Conservation (phyloP, 805 yeast species). For the Danielozyma ontarioensis region DNA sequence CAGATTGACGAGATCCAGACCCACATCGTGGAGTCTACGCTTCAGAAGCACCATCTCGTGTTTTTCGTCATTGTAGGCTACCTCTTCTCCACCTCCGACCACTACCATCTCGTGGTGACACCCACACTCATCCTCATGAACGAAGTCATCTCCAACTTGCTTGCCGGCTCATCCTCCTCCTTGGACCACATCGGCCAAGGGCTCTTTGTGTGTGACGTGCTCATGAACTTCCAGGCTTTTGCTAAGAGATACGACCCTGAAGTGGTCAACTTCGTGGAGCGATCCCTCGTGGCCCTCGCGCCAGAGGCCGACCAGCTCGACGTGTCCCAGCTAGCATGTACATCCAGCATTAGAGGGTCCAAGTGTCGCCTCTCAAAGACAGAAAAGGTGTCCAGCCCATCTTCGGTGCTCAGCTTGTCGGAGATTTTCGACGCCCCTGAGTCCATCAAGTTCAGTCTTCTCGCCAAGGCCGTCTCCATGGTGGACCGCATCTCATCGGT, state of each 20-base stretch:
- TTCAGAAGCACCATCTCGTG: conserved; percentile 46
- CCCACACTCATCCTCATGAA: conserved; percentile 73
- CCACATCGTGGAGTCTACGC: conserved; percentile 33
- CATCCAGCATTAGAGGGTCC: conserved; percentile 5
- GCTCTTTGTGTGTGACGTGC: conserved; percentile 57
- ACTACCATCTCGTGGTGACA: conserved; percentile 85
- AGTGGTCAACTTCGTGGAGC: conserved; percentile 52
- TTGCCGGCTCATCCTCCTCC: conserved; percentile 18
- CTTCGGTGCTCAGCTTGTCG: conserved; percentile 3
- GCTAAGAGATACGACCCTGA: conserved; percentile 86
- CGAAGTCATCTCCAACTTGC: conserved; percentile 49
- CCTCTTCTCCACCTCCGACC: conserved; percentile 90
- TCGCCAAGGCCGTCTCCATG: conserved; percentile 26
- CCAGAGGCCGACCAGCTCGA: conserved; percentile 28
- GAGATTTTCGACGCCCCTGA: conserved; percentile 9
- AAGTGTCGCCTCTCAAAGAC: conserved; percentile 12
- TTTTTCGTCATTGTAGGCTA: conserved; percentile 69
- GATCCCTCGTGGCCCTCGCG: conserved; percentile 40
- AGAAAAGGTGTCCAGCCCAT: conserved; percentile 7
- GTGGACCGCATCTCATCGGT: conserved; percentile 28
- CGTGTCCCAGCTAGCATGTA: conserved; percentile 4
- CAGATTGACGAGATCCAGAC: conserved; percentile 52
- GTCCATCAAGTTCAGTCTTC: conserved; percentile 20
- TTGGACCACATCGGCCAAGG: conserved; percentile 51
- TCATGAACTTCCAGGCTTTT: conserved; percentile 68